These are phyloP conservation scores for Boletus sp. DNA, from an alignment of 768 basidiomycete genomes.

Conservation along the genomic window DNA sequence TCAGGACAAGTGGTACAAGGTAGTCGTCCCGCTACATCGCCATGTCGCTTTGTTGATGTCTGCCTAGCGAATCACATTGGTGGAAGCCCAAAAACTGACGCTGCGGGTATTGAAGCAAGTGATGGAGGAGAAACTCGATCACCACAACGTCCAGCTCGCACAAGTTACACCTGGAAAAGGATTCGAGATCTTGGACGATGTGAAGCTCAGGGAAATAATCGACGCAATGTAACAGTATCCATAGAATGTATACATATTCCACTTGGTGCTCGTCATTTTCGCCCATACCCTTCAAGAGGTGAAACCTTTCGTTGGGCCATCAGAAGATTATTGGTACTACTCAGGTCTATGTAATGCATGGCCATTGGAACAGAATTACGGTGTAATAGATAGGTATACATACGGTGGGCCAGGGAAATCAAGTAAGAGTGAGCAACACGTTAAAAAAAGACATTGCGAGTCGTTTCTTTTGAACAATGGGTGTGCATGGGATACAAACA, in stretches of 20 bases:
- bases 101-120: constrained; percentile 95
- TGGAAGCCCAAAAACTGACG: constrained; percentile 84
- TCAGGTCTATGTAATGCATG: constrained; percentile 6
- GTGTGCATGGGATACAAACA: constrained; percentile 16
- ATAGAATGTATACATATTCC: constrained; percentile 13
- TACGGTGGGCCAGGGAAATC: constrained; percentile 1
- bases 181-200: constrained; percentile 88
- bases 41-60: constrained; percentile 6
- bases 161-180: constrained; percentile 85
- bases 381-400: constrained; percentile 27
- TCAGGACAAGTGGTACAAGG: constrained; percentile 97
- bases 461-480: constrained; percentile 7
- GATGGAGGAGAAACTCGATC: constrained; percentile 99
- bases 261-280: background rate
- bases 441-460: constrained; percentile 15
- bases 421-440: background rate
- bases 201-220: constrained; percentile 76
- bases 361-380: constrained; percentile 7
- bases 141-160: constrained; percentile 97
- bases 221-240: constrained; percentile 64
- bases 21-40: constrained; percentile 31
- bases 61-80: constrained; percentile 83
- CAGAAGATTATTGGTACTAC: background rate
- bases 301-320: background rate
- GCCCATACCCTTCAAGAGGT: background rate